Evolutionary conservation across 805 yeast species (phyloP).

Genomic region (Teunomyces cretensis): DNA sequence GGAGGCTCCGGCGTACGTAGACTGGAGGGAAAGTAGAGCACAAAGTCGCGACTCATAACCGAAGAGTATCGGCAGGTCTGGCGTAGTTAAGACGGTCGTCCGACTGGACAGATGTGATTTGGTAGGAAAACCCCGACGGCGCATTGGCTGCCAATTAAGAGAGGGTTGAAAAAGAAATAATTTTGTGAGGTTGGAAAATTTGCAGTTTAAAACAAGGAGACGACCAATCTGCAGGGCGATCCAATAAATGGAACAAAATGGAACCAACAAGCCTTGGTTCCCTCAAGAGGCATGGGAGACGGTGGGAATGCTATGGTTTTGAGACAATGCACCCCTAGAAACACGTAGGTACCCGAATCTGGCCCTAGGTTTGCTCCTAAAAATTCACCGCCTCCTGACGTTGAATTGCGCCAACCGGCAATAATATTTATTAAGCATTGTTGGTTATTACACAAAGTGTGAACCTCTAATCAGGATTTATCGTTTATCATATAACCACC

Average conservation of each 20-base stretch:
- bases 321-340: not conserved
- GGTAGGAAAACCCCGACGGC: slow-evolving; percentile 1
- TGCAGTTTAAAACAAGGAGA: slow-evolving; percentile 5
- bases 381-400: not conserved
- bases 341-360: not conserved
- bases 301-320: not conserved
- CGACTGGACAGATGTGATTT: not conserved
- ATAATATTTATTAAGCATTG: slow-evolving; percentile 3
- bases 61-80: too few relatives aligned
- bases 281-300: not conserved
- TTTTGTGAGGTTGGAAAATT: not conserved
- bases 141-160: slow-evolving; percentile 5
- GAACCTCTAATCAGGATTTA: slow-evolving; percentile 10
- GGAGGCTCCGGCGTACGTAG: too few relatives aligned
- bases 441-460: slow-evolving; percentile 8
- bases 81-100: not conserved
- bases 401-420: slow-evolving; percentile 5
- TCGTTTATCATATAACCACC: slow-evolving; percentile 8
- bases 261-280: not conserved
- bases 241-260: not conserved
- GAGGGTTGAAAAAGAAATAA: slow-evolving; percentile 4
- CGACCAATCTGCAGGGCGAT: slow-evolving; percentile 3
- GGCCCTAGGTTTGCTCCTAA: not conserved
- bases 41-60: too few relatives aligned
- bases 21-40: too few relatives aligned